Evolutionary conservation across 192 early-diverging fungal genomes (phyloP).

Genomic region (Linnemannia exigua): DNA sequence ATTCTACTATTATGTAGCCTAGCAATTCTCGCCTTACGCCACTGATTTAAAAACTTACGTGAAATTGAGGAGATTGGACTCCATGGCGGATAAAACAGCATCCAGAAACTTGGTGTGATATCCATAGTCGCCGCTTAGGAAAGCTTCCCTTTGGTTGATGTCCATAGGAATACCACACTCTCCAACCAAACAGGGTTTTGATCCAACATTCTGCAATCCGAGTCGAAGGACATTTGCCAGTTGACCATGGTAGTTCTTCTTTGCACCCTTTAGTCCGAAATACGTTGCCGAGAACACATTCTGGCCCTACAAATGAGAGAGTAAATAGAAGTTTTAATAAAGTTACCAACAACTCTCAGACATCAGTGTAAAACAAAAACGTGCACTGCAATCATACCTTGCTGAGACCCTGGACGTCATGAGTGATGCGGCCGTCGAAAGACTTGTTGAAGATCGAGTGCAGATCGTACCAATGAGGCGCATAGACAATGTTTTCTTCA

Average conservation of each 20-base stretch:
- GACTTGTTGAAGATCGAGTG: slow-evolving; percentile 79
- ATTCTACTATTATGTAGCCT: not conserved
- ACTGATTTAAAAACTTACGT: slow-evolving; percentile 60
- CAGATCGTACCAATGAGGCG: slow-evolving; percentile 93
- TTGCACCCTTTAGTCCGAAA: slow-evolving; percentile 83
- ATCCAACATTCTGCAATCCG: slow-evolving; percentile 73
- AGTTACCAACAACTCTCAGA: not conserved
- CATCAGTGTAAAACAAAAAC: not conserved
- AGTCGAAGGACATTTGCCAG: slow-evolving; percentile 73
- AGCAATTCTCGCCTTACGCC: not conserved
- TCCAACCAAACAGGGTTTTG: slow-evolving; percentile 78
- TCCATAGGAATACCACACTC: slow-evolving; percentile 93
- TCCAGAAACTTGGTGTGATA: slow-evolving; percentile 84
- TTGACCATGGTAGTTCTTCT: slow-evolving; percentile 81
- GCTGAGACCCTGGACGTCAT: slow-evolving; percentile 83
- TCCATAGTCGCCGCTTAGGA: slow-evolving; percentile 78
- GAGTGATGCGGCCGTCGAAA: slow-evolving; percentile 81
- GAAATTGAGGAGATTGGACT: slow-evolving; percentile 82
- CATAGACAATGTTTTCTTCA: slow-evolving; percentile 75
- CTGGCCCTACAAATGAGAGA: slow-evolving; percentile 64
- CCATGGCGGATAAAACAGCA: slow-evolving; percentile 80
- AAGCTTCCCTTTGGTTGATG: slow-evolving; percentile 81
- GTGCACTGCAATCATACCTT: slow-evolving; percentile 59
- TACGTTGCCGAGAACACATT: slow-evolving; percentile 83
- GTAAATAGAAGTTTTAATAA: not conserved